A percentile compares a stretch with the other conserved stretches of the same genome.
These are phyloP conservation scores for Beverwykella pulmonaria DNA, from an alignment of 495 filamentous ascomycete species.

Conservation along the genomic window DNA sequence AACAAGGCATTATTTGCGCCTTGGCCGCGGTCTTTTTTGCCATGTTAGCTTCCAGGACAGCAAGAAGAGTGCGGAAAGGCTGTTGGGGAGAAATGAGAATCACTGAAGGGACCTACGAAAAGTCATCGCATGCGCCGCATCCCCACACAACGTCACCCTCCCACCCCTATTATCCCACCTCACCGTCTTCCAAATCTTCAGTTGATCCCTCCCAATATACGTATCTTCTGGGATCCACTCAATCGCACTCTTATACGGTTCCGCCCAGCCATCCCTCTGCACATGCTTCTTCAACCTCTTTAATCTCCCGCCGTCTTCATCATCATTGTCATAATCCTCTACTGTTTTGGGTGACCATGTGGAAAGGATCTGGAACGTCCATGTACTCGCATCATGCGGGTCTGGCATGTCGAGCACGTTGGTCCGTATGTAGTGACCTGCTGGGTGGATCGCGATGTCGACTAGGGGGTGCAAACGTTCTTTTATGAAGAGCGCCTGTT, in stretches of 20 bases:
- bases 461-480: constrained; percentile 39
- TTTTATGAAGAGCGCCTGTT: constrained; percentile 42
- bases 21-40: constrained; percentile 54
- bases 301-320: constrained; percentile 43
- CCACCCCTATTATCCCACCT: constrained; percentile 55
- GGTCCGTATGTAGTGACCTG: constrained; percentile 30
- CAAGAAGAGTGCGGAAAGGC: background rate
- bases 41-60: background rate
- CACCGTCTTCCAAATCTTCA: constrained; percentile 50
- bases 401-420: constrained; percentile 38
- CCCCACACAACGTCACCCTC: constrained; percentile 57
- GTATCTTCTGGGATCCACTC: constrained; percentile 53
- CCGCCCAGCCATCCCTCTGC: constrained; percentile 38
- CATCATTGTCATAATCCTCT: constrained; percentile 29
- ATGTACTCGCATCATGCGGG: constrained; percentile 44
- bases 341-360: constrained; percentile 42
- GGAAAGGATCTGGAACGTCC: constrained; percentile 47
- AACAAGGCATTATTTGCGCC: constrained; percentile 55
- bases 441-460: constrained; percentile 39
- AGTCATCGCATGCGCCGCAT: constrained; percentile 66
- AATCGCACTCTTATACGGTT: constrained; percentile 49
- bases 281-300: constrained; percentile 48
- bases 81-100: no score
- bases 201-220: constrained; percentile 44
- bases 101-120: constrained; percentile 67